phyloP scores from a whole-genome alignment of 768 basidiomycete genomes.

The Kwoniella dejecticola region DNA sequence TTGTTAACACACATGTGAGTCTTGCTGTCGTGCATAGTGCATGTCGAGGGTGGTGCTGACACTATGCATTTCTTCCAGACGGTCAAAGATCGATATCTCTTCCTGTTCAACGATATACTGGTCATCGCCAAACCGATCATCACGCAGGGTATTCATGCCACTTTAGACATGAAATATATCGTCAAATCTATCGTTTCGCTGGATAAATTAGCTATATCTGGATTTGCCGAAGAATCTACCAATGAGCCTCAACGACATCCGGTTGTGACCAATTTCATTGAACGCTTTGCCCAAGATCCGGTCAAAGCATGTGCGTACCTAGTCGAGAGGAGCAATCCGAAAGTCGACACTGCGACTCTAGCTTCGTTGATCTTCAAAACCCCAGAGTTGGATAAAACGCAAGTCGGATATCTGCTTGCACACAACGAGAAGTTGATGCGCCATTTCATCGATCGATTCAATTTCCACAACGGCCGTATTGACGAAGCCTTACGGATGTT shows the following conservation, averaged over 20 bases:
- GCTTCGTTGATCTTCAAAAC: constrained; percentile 75
- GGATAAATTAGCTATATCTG: constrained; percentile 50
- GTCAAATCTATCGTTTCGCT: constrained; percentile 88
- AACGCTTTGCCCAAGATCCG: constrained; percentile 78
- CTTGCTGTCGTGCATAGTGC: not conserved
- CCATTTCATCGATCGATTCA: constrained; percentile 83
- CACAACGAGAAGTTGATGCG: constrained; percentile 71
- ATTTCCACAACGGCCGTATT: constrained; percentile 76
- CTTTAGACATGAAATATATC: constrained; percentile 73
- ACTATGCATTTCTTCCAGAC: constrained; percentile 62
- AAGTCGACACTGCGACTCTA: constrained; percentile 72
- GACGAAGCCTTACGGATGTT: constrained; percentile 89
- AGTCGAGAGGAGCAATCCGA: constrained; percentile 63
- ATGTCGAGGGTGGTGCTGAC: not conserved
- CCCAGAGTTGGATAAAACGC: constrained; percentile 75
- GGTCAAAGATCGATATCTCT: constrained; percentile 92
- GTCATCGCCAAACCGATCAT: constrained; percentile 88
- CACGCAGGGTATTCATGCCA: constrained; percentile 59
- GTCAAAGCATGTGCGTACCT: constrained; percentile 74
- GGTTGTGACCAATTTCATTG: constrained; percentile 70
- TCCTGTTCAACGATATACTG: constrained; percentile 94
- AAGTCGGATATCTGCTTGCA: constrained; percentile 80
- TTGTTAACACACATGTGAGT: constrained; percentile 69
- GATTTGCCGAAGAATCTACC: constrained; percentile 41
- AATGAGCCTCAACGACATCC: constrained; percentile 59